A percentile compares a stretch with the other conserved stretches of the same genome.
These are phyloP conservation scores for Tulasnella sp. DNA, from an alignment of 768 basidiomycete species.

Conservation along the genomic window DNA sequence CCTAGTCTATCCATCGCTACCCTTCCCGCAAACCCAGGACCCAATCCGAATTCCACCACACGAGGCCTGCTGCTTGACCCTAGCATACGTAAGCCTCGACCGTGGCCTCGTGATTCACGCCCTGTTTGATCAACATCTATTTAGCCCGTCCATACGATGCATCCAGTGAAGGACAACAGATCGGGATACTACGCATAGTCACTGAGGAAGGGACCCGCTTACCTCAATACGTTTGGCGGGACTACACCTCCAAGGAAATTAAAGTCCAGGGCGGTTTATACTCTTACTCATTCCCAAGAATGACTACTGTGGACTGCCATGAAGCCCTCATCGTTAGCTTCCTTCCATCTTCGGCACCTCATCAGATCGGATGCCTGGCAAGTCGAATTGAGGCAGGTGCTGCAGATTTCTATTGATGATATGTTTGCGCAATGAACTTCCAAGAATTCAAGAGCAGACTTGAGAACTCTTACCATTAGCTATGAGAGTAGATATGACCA, in stretches of 20 bases:
- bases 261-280: neutral
- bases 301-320: neutral
- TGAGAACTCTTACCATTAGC: neutral
- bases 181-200: neutral
- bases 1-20: neutral
- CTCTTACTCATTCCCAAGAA: neutral
- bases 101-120: neutral
- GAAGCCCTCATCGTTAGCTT: neutral
- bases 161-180: neutral
- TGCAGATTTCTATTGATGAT: neutral
- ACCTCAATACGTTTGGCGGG: neutral
- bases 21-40: neutral
- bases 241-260: neutral
- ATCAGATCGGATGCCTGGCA: neutral
- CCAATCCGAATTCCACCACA: neutral
- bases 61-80: neutral
- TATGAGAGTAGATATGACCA: neutral
- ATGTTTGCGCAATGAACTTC: neutral
- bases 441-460: neutral
- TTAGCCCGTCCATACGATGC: neutral
- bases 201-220: neutral
- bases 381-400: neutral
- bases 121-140: neutral
- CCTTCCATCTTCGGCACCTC: neutral
- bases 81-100: neutral